A percentile compares a stretch with the other conserved stretches of the same genome.
Conservation (phyloP, 805 yeast species). For the Huiozyma sinensis region DNA sequence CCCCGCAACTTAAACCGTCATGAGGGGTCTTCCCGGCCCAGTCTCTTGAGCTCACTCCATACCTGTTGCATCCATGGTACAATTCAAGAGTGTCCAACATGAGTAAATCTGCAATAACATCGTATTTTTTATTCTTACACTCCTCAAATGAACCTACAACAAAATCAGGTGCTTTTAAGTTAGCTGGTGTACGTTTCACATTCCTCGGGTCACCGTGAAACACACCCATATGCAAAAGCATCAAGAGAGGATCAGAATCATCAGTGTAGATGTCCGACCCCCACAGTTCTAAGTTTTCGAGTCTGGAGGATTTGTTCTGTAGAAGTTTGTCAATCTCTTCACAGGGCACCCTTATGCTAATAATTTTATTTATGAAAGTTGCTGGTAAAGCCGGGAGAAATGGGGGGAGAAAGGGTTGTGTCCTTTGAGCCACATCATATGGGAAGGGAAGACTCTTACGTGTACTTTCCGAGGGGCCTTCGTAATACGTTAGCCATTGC, state of each 20-base stretch:
- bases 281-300: conserved; percentile 56
- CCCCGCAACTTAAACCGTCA: conserved; percentile 66
- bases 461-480: conserved; percentile 6
- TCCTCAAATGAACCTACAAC: conserved; percentile 21
- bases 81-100: conserved; percentile 58
- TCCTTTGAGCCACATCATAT: background rate
- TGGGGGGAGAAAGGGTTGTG: conserved; percentile 6
- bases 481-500: conserved; percentile 14
- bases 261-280: conserved; percentile 91
- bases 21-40: conserved; percentile 53
- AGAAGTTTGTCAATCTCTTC: conserved; percentile 16
- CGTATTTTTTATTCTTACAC: conserved; percentile 13
- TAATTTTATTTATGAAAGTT: conserved; percentile 14
- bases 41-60: conserved; percentile 62
- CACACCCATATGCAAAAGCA: conserved; percentile 61
- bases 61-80: conserved; percentile 55
- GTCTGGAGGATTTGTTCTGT: conserved; percentile 26
- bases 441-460: background rate
- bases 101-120: conserved; percentile 27
- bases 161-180: conserved; percentile 24
- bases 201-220: conserved; percentile 33
- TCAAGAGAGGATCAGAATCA: conserved; percentile 76
- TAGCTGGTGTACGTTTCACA: conserved; percentile 32
- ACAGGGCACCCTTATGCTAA: conserved; percentile 14
- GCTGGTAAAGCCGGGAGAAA: conserved; percentile 17